Evolutionary conservation across 1,139 yeast genomes (phyloP), one percentile per base, ranked within the genome.

Genomic region (Protomyces macrosporus): DNA sequence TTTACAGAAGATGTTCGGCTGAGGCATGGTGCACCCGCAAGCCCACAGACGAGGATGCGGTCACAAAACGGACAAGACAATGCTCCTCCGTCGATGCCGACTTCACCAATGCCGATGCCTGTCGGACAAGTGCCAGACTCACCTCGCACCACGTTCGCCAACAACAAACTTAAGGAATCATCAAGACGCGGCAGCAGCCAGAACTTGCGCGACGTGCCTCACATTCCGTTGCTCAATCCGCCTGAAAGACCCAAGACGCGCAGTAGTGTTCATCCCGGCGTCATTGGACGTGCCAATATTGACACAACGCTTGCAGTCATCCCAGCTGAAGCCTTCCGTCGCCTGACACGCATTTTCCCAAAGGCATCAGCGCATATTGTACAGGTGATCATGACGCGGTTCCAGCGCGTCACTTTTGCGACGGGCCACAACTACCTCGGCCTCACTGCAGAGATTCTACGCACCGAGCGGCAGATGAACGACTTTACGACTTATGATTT

Each of bases 281-380:
- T 86, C 45, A 78, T 86, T 6, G 89, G 88, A 2, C 77, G 84
- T 34, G 88, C 91, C 0, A 79, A 81, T 61, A 77, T 76, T 6
- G 83, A 86, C 55, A 87, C 95, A 35, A 91, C 98, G 0, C 86
- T 93, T 65, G 97, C 98, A 0, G 87, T 93, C 50, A 90, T 93
- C 14, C 98, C 98, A 0, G 84, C 86, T 1, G 84, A 84, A 35
- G 90, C 98, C 0, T 93, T 93, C 70, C 81, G 83, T 64, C 78
- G 88, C 65, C 81, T 93, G 55, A 87, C 89, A 12, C 72, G 78
- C 45, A 88, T 86, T 70, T 89, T 86, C 72, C 98, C 98, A 6
- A 84, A 88, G 68, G 89, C 97, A 0, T 87, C 97, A 0, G 88
- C 97, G 0, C 97, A 91, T 73, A 91, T 93, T 55, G 95, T 93